Evolutionary conservation across 2,329 filamentous ascomycete genomes (phyloP), one percentile per base, ranked within the genome.

Genomic region (Cercospora zeae-maydis): DNA sequence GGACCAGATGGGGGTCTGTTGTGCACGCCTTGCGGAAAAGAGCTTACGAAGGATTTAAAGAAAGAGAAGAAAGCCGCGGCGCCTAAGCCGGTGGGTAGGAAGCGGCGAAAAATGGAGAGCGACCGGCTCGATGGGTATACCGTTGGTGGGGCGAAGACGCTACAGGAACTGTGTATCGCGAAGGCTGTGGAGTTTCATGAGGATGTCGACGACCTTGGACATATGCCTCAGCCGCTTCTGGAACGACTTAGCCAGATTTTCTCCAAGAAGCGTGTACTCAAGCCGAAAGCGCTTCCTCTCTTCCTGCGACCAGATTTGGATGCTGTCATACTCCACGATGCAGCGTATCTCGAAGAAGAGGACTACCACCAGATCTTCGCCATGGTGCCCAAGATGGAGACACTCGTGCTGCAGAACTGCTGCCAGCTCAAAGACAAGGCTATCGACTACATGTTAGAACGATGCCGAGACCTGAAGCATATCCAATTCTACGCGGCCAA

Each of bases 351-450:
- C 10, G 84, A 85, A 54, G 84, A 85, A 1, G 85, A 92, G 67
- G 92, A 98, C 71, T 92, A 89, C 67, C 84, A 90, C 53, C 85
- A 88, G 67, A 91, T 96, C 45, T 92, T 97, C 66, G 88, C 92
- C 57, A 83, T 86, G 2, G 87, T 90, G 62, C 86, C 90, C 0
- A 82, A 81, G 5, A 79, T 96, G 59, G 86, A 86, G 70, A 83
- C 83, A 47, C 81, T 97, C 61, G 89, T 92, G 67, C 79, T 96
- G 10, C 87, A 89, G 54, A 93, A 93, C 71, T 91, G 88, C n/a
- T 90, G 95, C 55, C 93, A 96, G 73, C 89, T 97, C 81, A 96
- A 96, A 76, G 90, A 97, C 71, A 82, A 82, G 39, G 89, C 92
- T 45, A 83, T 97, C 76, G 85, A 91, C 58, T 96, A 93, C 74